A percentile compares a stretch with the other conserved stretches of the same genome.
phyloP scores from a whole-genome alignment of 306 rosid genomes.

The Astragalus membranaceus region DNA sequence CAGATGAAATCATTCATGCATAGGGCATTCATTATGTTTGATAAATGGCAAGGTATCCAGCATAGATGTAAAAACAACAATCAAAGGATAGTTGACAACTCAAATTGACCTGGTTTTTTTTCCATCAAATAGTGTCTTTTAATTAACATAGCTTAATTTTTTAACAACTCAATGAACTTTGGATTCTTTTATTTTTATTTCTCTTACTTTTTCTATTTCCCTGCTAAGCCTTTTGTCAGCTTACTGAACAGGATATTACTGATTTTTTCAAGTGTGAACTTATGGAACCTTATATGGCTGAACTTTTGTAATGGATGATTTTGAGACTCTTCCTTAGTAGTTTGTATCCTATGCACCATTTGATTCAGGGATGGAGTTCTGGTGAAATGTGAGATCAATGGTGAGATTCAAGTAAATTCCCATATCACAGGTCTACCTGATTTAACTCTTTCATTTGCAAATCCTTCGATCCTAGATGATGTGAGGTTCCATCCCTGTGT shows the following conservation, averaged over 20 bases:
- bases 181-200: neutral
- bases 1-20: neutral
- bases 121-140: neutral
- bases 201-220: neutral
- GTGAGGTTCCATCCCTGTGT: slow-evolving; percentile 94
- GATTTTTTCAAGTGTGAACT: neutral
- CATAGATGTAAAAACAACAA: neutral
- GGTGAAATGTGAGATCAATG: slow-evolving; percentile 84
- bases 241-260: slow-evolving; percentile 11
- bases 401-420: slow-evolving; percentile 91
- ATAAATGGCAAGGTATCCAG: neutral
- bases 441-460: slow-evolving; percentile 76
- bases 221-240: neutral
- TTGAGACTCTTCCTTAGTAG: slow-evolving; percentile 8
- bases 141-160: neutral
- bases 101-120: neutral
- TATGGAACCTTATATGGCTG: slow-evolving; percentile 11
- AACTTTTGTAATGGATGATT: neutral
- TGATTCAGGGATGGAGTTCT: slow-evolving; percentile 73
- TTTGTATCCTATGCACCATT: neutral
- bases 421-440: slow-evolving; percentile 91
- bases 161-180: neutral
- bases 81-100: neutral
- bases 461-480: slow-evolving; percentile 82
- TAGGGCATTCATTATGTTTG: neutral